Evolutionary conservation across 2,329 filamentous ascomycete genomes (phyloP), one percentile per base, ranked within the genome.

Genomic region (Talaromyces sp.): DNA sequence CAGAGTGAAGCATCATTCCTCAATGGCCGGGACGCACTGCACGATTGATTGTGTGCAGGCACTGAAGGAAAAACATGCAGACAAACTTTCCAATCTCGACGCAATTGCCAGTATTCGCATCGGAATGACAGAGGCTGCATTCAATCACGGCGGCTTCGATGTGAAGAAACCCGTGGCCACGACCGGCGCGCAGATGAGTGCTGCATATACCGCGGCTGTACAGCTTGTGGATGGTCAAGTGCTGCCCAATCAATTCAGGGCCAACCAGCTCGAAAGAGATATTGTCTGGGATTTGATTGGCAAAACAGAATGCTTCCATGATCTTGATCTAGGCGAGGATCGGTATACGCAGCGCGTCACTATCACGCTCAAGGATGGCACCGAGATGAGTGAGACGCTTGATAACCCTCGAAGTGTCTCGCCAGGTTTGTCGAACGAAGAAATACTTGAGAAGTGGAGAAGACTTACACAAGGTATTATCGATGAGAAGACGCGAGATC

Each of bases 111-210:
- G 45, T 25, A 50, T 66, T 37, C 11, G 27, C 13, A 43, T 66
- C 3, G 58, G 50, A 8, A 65, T 65, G 63, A 37, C 56, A 7
- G 63, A 65, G 49, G 63, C 50, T 13, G 71, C 71, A 6, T 78
- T 74, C 57, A 67, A 76, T 15, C 77, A 80, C 56, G 76, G 75
- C 13, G 79, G 79, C 9, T 81, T 74, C 72, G 68, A 72, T 8
- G 68, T 73, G 1, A 69, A 70, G 37, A 69, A 74, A 11, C 78
- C 78, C 0, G 59, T 80, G 5, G 74, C 72, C 0, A 67, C 69
- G 6, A 78, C 75, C 0, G 78, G 78, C 1, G 77, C 78, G 3
- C 79, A 81, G 61, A 80, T 81, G 79, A 76, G 71, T 61, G 70
- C 69, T 15, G 67, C 73, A 0, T 81, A 79, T 66, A 70, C 74